phyloP scores from a whole-genome alignment of 2,329 filamentous ascomycete species.

The Neoarthrinium moseri region DNA sequence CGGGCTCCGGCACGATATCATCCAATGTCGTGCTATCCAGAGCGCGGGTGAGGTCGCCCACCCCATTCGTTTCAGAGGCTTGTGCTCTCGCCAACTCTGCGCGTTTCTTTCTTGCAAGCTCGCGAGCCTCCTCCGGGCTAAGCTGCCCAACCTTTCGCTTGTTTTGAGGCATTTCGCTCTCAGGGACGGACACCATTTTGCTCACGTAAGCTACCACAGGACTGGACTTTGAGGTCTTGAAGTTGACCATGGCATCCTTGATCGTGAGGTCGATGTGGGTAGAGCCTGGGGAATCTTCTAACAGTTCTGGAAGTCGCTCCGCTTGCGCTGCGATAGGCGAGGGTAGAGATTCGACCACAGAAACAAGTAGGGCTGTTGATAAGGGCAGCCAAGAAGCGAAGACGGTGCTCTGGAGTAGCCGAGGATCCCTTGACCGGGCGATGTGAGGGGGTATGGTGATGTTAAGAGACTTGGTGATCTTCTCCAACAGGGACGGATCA shows the following conservation, averaged over 20 bases:
- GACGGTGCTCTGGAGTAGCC: constrained; percentile 78
- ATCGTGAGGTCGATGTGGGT: constrained; percentile 67
- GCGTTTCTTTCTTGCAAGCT: constrained; percentile 83
- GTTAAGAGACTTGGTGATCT: constrained; percentile 89
- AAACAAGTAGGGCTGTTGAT: constrained; percentile 88
- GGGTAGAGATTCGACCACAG: constrained; percentile 88
- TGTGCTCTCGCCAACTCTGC: constrained; percentile 83
- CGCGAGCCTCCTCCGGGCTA: constrained; percentile 85
- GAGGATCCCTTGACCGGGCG: constrained; percentile 78
- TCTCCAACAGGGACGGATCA: constrained; percentile 80
- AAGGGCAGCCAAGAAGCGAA: constrained; percentile 90
- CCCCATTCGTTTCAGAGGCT: constrained; percentile 52
- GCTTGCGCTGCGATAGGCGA: constrained; percentile 80
- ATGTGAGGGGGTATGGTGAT: constrained; percentile 84
- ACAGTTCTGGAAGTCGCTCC: constrained; percentile 73
- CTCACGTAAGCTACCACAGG: constrained; percentile 94
- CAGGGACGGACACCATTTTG: constrained; percentile 95
- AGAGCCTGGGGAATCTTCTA: constrained; percentile 77
- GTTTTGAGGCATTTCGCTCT: constrained; percentile 88
- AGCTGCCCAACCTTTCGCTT: constrained; percentile 70
- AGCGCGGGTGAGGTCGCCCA: constrained; percentile 57
- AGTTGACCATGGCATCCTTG: constrained; percentile 78
- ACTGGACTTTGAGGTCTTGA: constrained; percentile 67
- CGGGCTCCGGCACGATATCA: constrained; percentile 42
- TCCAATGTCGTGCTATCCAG: constrained; percentile 62